A percentile compares a stretch with the other conserved stretches of the same genome.
These are phyloP conservation scores for Dictyostelium gargantuum DNA, from an alignment of 208 protist species.

Conservation along the genomic window DNA sequence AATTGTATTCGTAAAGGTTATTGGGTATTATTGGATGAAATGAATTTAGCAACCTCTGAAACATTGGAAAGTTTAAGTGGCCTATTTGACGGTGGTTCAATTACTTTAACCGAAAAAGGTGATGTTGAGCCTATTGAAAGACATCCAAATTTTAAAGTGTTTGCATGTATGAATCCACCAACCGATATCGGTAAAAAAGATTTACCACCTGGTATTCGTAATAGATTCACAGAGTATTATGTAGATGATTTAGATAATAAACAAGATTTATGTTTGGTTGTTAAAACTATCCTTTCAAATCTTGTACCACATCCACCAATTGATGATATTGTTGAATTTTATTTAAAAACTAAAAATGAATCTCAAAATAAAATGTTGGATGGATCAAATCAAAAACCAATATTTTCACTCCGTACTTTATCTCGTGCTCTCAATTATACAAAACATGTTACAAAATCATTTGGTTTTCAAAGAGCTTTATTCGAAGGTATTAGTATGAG, in stretches of 20 bases:
- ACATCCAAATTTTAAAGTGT: slow-evolving; percentile 99
- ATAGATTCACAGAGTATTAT: slow-evolving; percentile 98
- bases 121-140: slow-evolving; percentile 85
- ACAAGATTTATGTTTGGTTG: slow-evolving; percentile 95
- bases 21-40: slow-evolving; percentile 99
- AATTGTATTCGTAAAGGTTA: slow-evolving; percentile 95
- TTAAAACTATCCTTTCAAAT: slow-evolving; percentile 82
- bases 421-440: slow-evolving; percentile 95
- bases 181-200: slow-evolving; percentile 99
- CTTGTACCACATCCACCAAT: slow-evolving; percentile 78
- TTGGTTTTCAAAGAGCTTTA: slow-evolving; percentile 95
- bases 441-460: slow-evolving; percentile 72
- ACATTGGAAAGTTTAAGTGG: slow-evolving; percentile 91
- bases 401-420: slow-evolving; percentile 98
- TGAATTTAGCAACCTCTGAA: slow-evolving; percentile 99
- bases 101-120: slow-evolving; percentile 90
- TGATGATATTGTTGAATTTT: slow-evolving; percentile 95
- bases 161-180: slow-evolving; percentile 99
- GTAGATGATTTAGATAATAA: slow-evolving; percentile 95
- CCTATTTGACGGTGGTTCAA: slow-evolving; percentile 92
- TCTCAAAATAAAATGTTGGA: slow-evolving; percentile 91
- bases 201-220: slow-evolving; percentile 87
- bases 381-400: slow-evolving; percentile 93
- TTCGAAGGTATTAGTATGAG: slow-evolving; percentile 93
- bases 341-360: slow-evolving; percentile 90